phyloP scores from a whole-genome alignment of 768 basidiomycete species.

The Phlebiopsis flavidoalba region DNA sequence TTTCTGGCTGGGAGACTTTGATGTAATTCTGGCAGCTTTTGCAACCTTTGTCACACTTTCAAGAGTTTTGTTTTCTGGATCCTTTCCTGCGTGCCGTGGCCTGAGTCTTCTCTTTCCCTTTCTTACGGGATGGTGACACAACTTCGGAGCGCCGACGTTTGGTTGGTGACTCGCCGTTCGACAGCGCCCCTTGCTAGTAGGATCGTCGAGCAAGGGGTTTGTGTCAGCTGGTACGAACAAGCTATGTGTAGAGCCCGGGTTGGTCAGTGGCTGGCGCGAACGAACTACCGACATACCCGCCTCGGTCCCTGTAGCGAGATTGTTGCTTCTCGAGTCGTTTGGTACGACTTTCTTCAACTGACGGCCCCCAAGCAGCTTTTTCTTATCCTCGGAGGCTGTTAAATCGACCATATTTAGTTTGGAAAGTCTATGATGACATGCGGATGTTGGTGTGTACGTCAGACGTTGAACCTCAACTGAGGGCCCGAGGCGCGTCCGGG shows the following conservation, averaged over 20 bases:
- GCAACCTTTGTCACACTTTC: background rate
- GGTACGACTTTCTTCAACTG: slow-evolving; percentile 50
- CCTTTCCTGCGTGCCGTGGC: too few relatives aligned
- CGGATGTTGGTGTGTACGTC: background rate
- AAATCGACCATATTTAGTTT: background rate
- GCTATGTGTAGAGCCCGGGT: slow-evolving; percentile 23
- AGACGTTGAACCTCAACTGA: background rate
- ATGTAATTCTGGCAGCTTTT: background rate
- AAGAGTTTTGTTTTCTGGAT: background rate
- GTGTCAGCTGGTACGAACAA: slow-evolving; percentile 48
- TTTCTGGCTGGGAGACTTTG: too few relatives aligned
- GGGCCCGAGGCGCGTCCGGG: background rate
- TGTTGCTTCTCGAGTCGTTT: slow-evolving; percentile 59
- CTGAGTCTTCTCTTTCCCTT: background rate
- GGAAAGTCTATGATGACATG: background rate
- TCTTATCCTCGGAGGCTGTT: background rate
- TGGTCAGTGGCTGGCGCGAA: background rate
- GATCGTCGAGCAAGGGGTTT: slow-evolving; percentile 47
- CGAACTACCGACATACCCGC: slow-evolving; percentile 23
- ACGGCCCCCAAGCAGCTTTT: slow-evolving; percentile 7
- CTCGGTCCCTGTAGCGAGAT: slow-evolving; percentile 57
- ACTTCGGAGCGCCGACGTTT: slow-evolving; percentile 18
- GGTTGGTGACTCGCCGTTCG: slow-evolving; percentile 41
- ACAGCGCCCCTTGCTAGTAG: slow-evolving; percentile 47
- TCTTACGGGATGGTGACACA: background rate